Base-by-base conservation (phyloP, 768 basidiomycete species). In the Rhodosporidiobolus sp. region DNA sequence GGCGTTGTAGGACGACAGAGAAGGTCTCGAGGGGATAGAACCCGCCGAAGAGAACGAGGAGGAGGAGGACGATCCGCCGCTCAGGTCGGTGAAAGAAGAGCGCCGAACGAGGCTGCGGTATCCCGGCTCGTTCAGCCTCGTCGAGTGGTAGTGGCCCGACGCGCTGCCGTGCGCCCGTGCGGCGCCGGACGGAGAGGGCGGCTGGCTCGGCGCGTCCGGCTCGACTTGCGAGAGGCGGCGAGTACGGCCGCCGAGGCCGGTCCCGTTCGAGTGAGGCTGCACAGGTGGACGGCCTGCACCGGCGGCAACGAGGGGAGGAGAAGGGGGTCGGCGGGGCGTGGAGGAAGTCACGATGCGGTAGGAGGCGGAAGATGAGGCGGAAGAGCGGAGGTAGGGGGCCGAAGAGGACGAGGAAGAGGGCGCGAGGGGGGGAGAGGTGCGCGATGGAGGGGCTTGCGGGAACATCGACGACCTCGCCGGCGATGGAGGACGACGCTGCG, bases 101-200 rank as follows among this genome's bases (percentile, higher is more conserved):
- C 63, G 30, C 20, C 63, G 20, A 11, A 56, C 63, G 54, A 56
- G 54, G 30, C 30, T 56, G 43, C 63, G 53, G 53, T 46, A 65
- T 4, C 63, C 63, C 7, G 17, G 9, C 28, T 56, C 43, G 54
- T 65, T 65, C 7, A 38, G n/a, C 4, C 30, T 26, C 19, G 28
- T 16, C n/a, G 63, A 55, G 45, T 53, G 54, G 32, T 65, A 54
- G 7, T 43, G 53, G 14, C 55, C 54, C 2, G 54, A 22, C 17
- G 54, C 20, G 12, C 28, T 28, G 1, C 10, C 8, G 22, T 26
- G 19, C 28, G 63, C 63, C 24, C 54, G 28, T 3, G 54, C 63
- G 3, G n/a, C n/a, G n/a, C n/a, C n/a, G n/a, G 52, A 24, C 0
- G 63, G 63, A 3, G 63, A 64, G 4, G 63, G 63, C n/a, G 63